A percentile compares a stretch with the other conserved stretches of the same genome.
phyloP scores from a whole-genome alignment of 2,329 filamentous ascomycete species.

The Colletotrichum noveboracense region DNA sequence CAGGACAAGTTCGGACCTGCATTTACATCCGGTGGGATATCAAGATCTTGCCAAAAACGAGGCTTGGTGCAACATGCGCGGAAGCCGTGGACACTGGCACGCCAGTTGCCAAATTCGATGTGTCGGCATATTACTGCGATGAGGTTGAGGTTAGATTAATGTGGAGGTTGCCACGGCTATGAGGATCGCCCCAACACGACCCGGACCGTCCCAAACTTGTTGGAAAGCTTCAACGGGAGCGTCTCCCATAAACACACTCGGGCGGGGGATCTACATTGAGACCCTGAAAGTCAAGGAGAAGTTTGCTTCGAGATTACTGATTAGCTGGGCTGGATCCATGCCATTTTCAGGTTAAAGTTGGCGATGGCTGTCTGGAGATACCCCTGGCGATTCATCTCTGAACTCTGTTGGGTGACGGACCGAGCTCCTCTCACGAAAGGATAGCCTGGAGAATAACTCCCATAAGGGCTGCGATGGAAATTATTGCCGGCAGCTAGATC shows the following conservation, averaged over 20 bases:
- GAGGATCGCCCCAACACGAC: neutral
- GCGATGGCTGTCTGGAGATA: neutral
- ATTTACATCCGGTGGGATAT: neutral
- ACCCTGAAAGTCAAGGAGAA: neutral
- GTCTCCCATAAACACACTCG: neutral
- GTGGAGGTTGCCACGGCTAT: neutral
- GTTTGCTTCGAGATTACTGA: neutral
- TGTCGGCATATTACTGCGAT: neutral
- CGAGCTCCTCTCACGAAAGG: neutral
- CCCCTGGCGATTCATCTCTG: neutral
- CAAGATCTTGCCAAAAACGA: neutral
- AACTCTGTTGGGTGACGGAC: neutral
- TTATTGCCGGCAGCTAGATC: neutral
- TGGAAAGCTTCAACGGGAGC: neutral
- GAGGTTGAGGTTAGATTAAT: neutral
- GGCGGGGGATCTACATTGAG: neutral
- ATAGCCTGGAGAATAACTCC: neutral
- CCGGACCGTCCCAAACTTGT: neutral
- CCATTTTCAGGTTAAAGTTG: neutral
- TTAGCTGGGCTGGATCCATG: neutral
- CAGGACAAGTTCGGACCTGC: neutral
- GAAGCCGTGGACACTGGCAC: neutral
- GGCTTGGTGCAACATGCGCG: neutral
- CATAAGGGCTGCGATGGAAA: neutral
- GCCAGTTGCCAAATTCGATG: neutral